Percentiles rank a stretch among this genome's conserved stretches.
These are phyloP conservation scores for Fusarium armeniacum DNA, from an alignment of 2,329 filamentous ascomycete genomes.

Conservation along the genomic window DNA sequence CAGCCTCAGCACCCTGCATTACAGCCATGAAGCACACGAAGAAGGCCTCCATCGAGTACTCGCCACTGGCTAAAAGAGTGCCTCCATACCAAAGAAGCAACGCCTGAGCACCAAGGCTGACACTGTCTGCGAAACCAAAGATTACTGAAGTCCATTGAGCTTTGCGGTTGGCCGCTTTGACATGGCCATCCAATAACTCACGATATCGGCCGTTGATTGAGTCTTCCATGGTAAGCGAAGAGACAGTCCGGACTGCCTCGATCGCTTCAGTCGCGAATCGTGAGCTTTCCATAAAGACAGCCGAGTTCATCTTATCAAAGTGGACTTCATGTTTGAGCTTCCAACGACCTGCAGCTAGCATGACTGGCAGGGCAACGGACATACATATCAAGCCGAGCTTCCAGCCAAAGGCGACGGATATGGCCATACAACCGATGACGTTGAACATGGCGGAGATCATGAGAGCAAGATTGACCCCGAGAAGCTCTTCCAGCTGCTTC, in stretches of 20 bases:
- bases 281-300: conserved; percentile 71
- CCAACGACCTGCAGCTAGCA: conserved; percentile 54
- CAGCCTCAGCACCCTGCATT: conserved; percentile 65
- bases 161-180: conserved; percentile 51
- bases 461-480: conserved; percentile 52
- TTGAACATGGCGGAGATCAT: conserved; percentile 51
- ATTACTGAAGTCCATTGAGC: conserved; percentile 53
- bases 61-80: conserved; percentile 40
- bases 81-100: conserved; percentile 68
- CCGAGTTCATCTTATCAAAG: conserved; percentile 70
- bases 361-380: conserved; percentile 54
- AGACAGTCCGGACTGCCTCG: conserved; percentile 73
- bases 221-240: conserved; percentile 71
- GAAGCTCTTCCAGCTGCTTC: conserved; percentile 52
- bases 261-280: conserved; percentile 75
- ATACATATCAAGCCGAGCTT: conserved; percentile 57
- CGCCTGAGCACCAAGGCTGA: conserved; percentile 58
- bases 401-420: conserved; percentile 55
- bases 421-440: conserved; percentile 50
- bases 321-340: conserved; percentile 63
- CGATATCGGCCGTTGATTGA: conserved; percentile 61
- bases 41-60: conserved; percentile 61
- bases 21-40: conserved; percentile 68
- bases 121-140: conserved; percentile 58
- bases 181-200: conserved; percentile 54